Evolutionary conservation across 176 grass and related monocot genomes (phyloP).

Genomic region (Avena atlantica): DNA sequence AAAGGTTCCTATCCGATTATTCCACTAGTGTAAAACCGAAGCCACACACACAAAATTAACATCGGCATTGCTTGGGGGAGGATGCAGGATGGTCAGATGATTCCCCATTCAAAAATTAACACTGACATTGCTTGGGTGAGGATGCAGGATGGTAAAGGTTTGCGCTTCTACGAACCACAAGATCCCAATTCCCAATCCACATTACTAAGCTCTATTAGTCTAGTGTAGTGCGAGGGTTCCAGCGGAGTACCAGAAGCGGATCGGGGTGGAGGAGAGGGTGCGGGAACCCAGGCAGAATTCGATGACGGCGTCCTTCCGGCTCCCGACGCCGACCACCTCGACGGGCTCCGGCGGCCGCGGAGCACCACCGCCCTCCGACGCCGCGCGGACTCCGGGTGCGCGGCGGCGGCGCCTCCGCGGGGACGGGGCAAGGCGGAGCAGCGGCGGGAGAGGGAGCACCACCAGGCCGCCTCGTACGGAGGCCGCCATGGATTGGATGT

Average conservation of each 20-base stretch:
- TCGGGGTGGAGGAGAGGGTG: constrained; percentile 65
- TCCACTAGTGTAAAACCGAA: not conserved
- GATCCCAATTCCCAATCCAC: constrained; percentile 4
- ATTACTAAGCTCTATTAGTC: not conserved
- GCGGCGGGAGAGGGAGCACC: constrained; percentile 32
- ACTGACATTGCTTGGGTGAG: not conserved
- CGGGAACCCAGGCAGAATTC: constrained; percentile 81
- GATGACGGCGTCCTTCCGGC: constrained; percentile 85
- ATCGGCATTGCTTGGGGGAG: not conserved
- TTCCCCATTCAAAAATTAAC: not conserved
- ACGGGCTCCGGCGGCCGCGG: constrained; percentile 54
- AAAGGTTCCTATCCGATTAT: not conserved
- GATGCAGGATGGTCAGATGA: not conserved
- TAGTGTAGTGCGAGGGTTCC: no score
- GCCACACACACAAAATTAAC: not conserved
- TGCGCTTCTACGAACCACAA: constrained; percentile 10
- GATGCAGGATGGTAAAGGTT: no score
- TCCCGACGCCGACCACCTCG: constrained; percentile 89
- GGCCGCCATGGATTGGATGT: constrained; percentile 44
- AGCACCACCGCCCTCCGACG: not conserved
- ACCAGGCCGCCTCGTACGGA: constrained; percentile 10
- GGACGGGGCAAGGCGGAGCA: constrained; percentile 26
- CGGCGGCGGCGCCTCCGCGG: constrained; percentile 24
- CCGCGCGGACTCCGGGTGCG: constrained; percentile 31
- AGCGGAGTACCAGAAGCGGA: constrained; percentile 77